Conservation (phyloP, 306 rosid genomes). For the Vachellia collinsii region DNA sequence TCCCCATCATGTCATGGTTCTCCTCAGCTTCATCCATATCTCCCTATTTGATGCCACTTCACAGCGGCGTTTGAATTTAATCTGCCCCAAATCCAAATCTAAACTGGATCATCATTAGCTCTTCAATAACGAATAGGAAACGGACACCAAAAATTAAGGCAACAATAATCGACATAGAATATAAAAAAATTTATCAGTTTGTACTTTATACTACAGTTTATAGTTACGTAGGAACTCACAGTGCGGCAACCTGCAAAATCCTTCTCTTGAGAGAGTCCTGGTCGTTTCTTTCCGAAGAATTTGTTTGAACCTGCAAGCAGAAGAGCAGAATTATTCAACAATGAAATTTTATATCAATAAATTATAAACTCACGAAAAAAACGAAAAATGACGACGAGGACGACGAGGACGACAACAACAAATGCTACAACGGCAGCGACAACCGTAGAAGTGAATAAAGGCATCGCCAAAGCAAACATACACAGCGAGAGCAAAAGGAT, state of each 20-base stretch:
- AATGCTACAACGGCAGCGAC: not conserved
- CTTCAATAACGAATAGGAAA: not conserved
- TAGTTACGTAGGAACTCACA: constrained; percentile 1
- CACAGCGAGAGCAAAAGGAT: constrained; percentile 2
- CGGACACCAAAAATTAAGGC: not conserved
- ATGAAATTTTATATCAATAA: not conserved
- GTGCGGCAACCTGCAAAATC: not conserved
- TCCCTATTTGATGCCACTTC: not conserved
- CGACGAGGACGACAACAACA: not conserved
- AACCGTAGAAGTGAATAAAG: constrained; percentile 19
- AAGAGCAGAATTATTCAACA: constrained; percentile 2
- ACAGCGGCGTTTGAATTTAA: not conserved
- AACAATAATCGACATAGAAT: not conserved
- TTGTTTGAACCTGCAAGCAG: constrained; percentile 38
- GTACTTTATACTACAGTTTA: too few relatives aligned
- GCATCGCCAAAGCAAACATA: not conserved
- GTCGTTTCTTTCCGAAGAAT: constrained; percentile 14
- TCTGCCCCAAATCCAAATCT: constrained; percentile 9
- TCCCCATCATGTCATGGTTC: not conserved
- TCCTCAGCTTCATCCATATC: not conserved
- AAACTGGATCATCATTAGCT: not conserved
- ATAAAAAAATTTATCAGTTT: too few relatives aligned
- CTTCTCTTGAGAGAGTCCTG: not conserved
- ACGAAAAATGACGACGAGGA: not conserved
- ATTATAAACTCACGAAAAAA: not conserved